Evolutionary conservation across 2,329 filamentous ascomycete genomes (phyloP), one percentile per base, ranked within the genome.

Genomic region (Diaporthe sp.): DNA sequence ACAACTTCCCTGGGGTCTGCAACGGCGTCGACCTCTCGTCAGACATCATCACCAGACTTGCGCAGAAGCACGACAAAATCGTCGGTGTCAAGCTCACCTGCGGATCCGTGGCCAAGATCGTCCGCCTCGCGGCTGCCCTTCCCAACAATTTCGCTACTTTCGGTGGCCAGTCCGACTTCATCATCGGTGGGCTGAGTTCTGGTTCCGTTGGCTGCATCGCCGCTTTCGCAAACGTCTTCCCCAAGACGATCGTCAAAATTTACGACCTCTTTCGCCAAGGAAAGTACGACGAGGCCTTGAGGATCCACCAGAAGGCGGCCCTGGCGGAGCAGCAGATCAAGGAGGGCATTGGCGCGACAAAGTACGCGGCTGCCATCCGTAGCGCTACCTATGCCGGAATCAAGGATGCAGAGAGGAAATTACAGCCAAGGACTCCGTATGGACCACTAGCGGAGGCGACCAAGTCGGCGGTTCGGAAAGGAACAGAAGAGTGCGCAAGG

Each of bases 141-240:
- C 75, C 82, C 0, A 38, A 38, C 35, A 82, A 87, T 7, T 94
- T 94, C 79, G 89, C 91, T 1, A 89, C 89, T 0, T 94, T 90
- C 78, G 92, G 92, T 0, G 93, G 93, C 0, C 92, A 94, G 81
- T 89, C 89, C 1, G 92, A 94, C 79, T 94, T 92, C 81, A 82
- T 94, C n/a, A 84, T 92, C 67, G 89, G 88, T 4, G 89, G 88
- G 1, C 80, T 92, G 52, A 86, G 86, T 3, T 86, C 87, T 7
- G 90, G 90, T 25, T 88, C 86, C 30, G 85, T 86, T 3, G 90
- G 90, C 8, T 88, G 86, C 73, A 89, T 92, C 55, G 89, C 89
- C 0, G 89, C 88, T 4, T 87, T 91, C 66, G 90, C 87, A 19
- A 91, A 92, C 72, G 81, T 92, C 4, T 90, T 88, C 78, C 89